Percentiles rank a stretch among this genome's conserved stretches.
Evolutionary conservation across 2,329 filamentous ascomycete species (phyloP).

Genomic region (Diatrype stigma): DNA sequence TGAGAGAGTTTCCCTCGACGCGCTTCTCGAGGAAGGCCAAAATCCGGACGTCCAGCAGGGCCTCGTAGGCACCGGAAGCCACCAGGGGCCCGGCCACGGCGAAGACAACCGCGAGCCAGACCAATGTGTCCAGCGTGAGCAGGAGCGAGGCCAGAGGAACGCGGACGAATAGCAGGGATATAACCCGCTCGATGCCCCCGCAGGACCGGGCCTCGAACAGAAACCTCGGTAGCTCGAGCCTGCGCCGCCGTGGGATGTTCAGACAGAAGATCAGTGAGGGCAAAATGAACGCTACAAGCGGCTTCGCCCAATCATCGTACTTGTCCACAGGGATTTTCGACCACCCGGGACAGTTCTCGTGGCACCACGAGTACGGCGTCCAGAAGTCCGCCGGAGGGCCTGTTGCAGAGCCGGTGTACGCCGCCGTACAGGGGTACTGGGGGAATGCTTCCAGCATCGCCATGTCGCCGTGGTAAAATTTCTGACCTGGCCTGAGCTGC

Average conservation of each 20-base stretch:
- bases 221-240: slow-evolving; percentile 1
- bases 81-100: slow-evolving; percentile 5
- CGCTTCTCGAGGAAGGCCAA: slow-evolving; percentile 6
- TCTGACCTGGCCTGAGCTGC: slow-evolving; percentile 5
- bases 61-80: slow-evolving; percentile 7
- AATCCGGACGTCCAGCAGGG: slow-evolving; percentile 8
- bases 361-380: slow-evolving; percentile 7
- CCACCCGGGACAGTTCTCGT: slow-evolving; percentile 7
- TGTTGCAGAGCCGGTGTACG: slow-evolving; percentile 3
- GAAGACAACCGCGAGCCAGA: slow-evolving; percentile 7
- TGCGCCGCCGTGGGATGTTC: slow-evolving; percentile 8
- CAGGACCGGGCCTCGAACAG: slow-evolving; percentile 4
- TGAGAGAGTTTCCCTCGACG: slow-evolving; percentile 2
- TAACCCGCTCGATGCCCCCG: not conserved
- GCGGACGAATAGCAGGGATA: slow-evolving; percentile 2
- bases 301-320: slow-evolving; percentile 6
- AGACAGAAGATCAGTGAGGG: slow-evolving; percentile 9
- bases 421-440: slow-evolving; percentile 7
- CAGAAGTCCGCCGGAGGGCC: slow-evolving; percentile 8
- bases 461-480: slow-evolving; percentile 6
- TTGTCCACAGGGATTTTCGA: not conserved
- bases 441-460: slow-evolving; percentile 5
- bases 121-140: slow-evolving; percentile 5
- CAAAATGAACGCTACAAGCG: slow-evolving; percentile 8
- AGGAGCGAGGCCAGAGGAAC: slow-evolving; percentile 6